Base-by-base conservation (phyloP, 2,329 filamentous ascomycete species). In the Ophiostoma quercus region DNA sequence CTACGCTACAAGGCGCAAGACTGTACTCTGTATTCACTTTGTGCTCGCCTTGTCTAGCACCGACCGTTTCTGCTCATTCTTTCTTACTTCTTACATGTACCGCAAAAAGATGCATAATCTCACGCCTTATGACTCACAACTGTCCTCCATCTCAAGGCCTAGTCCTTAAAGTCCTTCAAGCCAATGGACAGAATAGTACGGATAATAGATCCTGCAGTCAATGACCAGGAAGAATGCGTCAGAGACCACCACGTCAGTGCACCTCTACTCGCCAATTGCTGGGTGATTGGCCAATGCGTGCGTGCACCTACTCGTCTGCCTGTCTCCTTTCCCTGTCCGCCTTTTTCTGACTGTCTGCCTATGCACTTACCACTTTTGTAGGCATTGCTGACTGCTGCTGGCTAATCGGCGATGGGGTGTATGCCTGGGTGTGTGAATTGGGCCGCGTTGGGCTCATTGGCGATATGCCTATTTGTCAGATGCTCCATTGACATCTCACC, bases 221-320 rank as follows among this genome's bases (percentile, higher is more conserved):
- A 16, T 57, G 51, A 57, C 7, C 51, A 25, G 22, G 51, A 57
- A 57, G 51, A 57, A 57, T 57, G 51, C 51, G 51, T 57, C 22
- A 57, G n/a, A 47, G 51, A 25, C 51, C n/a, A 57, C 57, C 57
- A 62, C 57, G 57, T 62, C 25, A 47, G 41, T 43, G 39, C 12
- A 22, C 22, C 29, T 29, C 22, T 62, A 29, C 16, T 19, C 41
- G 37, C 41, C 62, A 51, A 47, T 68, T 41, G 65, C 37, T 25
- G 39, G 63, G 41, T 32, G 54, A 69, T 67, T 71, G 70, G 70
- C 32, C 70, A 71, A 71, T 71, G 66, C 47, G 37, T 51, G 41
- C n/a, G 43, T 57, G 12, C 22, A 22, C 22, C 19, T 60, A 60
- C 11, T 29, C 2, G 25, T 29, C 25, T 29, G 25, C 25, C 25